Conservation (phyloP, 148 eudicot genomes). For the Bassia scoparia region DNA sequence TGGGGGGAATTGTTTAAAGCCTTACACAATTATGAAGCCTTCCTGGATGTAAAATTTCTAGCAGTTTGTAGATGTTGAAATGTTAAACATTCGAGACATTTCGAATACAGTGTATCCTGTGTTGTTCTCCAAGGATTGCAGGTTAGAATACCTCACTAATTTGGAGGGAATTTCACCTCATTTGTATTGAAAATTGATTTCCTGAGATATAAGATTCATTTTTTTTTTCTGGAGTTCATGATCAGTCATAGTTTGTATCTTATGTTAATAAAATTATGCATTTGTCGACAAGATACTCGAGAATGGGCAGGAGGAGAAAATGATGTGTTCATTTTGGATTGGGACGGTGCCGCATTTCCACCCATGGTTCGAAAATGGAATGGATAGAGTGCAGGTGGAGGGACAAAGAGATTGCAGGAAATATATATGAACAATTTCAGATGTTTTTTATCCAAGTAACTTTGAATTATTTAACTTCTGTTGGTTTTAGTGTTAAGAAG, state of each 20-base stretch:
- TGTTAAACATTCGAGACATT: conserved; percentile 2
- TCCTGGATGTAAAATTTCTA: conserved; percentile 34
- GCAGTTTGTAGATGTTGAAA: not conserved
- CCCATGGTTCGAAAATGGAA: conserved; percentile 11
- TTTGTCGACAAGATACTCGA: not conserved
- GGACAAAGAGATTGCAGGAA: conserved; percentile 10
- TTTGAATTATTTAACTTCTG: conserved; percentile 23
- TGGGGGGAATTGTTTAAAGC: conserved; percentile 59
- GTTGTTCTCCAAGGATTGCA: conserved; percentile 21
- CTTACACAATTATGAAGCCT: conserved; percentile 30
- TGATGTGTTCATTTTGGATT: conserved; percentile 26
- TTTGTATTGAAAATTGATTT: conserved; percentile 14
- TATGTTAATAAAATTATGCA: not conserved
- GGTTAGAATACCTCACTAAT: conserved; percentile 30
- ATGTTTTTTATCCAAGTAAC: conserved; percentile 6
- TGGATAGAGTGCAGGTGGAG: conserved; percentile 15
- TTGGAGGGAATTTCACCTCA: conserved; percentile 6
- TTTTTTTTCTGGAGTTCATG: too few relatives aligned
- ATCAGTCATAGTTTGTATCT: too few relatives aligned
- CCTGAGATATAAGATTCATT: conserved; percentile 2
- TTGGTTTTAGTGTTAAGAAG: conserved; percentile 41
- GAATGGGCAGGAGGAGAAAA: conserved; percentile 18
- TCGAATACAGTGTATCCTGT: conserved; percentile 10
- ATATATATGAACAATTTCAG: conserved; percentile 19
- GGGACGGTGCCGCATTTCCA: conserved; percentile 13